Base-by-base conservation (phyloP, 1,139 yeast species). In the Kurtzmaniella natalensis region DNA sequence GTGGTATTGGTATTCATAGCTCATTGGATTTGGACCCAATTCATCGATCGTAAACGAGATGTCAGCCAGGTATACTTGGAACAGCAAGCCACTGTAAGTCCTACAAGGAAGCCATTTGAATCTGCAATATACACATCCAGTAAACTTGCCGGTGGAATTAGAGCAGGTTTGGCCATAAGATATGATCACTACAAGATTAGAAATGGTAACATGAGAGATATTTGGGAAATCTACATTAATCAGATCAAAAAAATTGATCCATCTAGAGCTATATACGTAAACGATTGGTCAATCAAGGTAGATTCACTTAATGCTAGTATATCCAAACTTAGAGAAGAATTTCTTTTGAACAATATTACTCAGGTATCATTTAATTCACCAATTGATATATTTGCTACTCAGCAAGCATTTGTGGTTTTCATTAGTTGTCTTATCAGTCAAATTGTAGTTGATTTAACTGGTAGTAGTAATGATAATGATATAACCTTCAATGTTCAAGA, bases 191-290 rank as follows among this genome's bases (percentile, higher is more conserved):
- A 80, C 54, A 78, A 75, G 46, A 47, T 81, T 15, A 63, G 92
- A 43, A 79, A 79, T 48, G 92, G 92, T 7, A 79, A 77, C 43
- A 55, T 81, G 37, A 70, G 76, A 46, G 94, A 81, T 55, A 54
- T 81, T 3, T 82, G 89, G 88, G 61, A 57, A 36, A 37, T 68
- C 10, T 56, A 61, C 15, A 44, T 67, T 39, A 44, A 47, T 10
- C 39, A 42, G 14, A 34, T 40, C 18, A 50, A 46, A 21, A 37
- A 31, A 23, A 39, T 5, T 9, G 22, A 48, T 25, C 40, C 43
- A 5, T 3, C 18, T 3, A 1, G 31, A 38, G 1, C 46, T 49
- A 23, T 23, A 39, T 3, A 36, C 51, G 5, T 13, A 20, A 7
- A 42, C 65, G 13, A 47, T 55, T 23, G 47, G 46, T 25, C 40